Evolutionary conservation across 2,329 filamentous ascomycete genomes (phyloP).

Genomic region (Phialophora chinensis): DNA sequence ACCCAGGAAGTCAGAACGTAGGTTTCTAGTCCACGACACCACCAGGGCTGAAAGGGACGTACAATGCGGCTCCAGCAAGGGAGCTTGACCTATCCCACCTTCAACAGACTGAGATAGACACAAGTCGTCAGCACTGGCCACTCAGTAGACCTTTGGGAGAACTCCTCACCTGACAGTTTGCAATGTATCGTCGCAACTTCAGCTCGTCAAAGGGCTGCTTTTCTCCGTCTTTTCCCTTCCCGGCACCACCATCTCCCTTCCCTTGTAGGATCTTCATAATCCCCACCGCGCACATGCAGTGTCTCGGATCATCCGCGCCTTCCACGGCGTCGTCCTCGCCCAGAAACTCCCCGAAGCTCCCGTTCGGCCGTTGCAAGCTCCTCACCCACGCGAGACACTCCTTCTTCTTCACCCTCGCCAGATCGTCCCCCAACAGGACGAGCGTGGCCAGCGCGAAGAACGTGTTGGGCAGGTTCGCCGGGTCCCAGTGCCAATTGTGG

Average conservation of each 20-base stretch:
- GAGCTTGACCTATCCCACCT: slow-evolving; percentile 79
- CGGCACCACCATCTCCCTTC: slow-evolving; percentile 56
- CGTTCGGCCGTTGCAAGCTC: slow-evolving; percentile 77
- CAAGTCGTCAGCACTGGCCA: slow-evolving; percentile 14
- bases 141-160: neutral
- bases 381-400: slow-evolving; percentile 76
- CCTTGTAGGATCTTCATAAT: slow-evolving; percentile 75
- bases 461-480: slow-evolving; percentile 84
- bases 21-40: neutral
- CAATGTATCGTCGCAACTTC: slow-evolving; percentile 72
- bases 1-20: slow-evolving; percentile 28
- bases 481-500: slow-evolving; percentile 67
- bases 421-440: slow-evolving; percentile 67
- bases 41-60: slow-evolving; percentile 41
- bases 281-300: slow-evolving; percentile 82
- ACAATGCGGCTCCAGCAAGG: slow-evolving; percentile 84
- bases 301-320: slow-evolving; percentile 80
- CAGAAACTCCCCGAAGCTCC: slow-evolving; percentile 87
- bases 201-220: slow-evolving; percentile 76
- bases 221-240: slow-evolving; percentile 51
- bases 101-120: slow-evolving; percentile 71
- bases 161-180: slow-evolving; percentile 62
- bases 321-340: slow-evolving; percentile 56
- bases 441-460: slow-evolving; percentile 84
- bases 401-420: slow-evolving; percentile 69